Base-by-base conservation (phyloP, 2,329 filamentous ascomycete species). In the Neonectria sp. region DNA sequence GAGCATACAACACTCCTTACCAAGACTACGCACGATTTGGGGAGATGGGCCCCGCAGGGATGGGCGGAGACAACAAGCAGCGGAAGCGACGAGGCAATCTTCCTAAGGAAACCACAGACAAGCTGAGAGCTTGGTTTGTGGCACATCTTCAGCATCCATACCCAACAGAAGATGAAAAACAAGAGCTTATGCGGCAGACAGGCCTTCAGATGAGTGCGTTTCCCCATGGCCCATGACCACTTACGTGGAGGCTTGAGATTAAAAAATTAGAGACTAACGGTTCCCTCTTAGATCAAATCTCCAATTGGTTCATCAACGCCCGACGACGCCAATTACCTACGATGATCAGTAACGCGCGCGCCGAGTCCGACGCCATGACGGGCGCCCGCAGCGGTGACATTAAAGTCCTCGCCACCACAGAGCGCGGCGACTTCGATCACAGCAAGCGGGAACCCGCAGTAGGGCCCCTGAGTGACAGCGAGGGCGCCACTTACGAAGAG, bases 81-180 rank as follows among this genome's bases (percentile, higher is more conserved):
- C 82, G 89, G 35, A 91, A 90, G 78, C 86, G 94, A 59, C 88
- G 95, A 45, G 95, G 95, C 1, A 97, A 97, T 76, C 85, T 97
- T 3, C 95, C 95, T n/a, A 97, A 97, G 77, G 92, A 95, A 61
- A 93, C 94, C 0, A 97, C 94, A 0, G 93, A 95, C 77, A 91
- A 93, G 71, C 85, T 97, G 46, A 89, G 93, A 60, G 85, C 89
- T 0, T 97, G 95, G 95, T 95, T 97, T 71, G 82, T 91, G 58
- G 86, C 86, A n/a, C 92, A 96, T 79, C 81, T 95, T 8, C 86
- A 90, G 67, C 94, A 96, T 76, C 94, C 94, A 0, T 97, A 97
- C 78, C 94, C 94, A 1, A 95, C 91, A 5, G 93, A 97, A 79
- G 93, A 97, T 69, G 92, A 97, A 82, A 97, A 97, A 81, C 90